Percentiles rank a stretch among this genome's conserved stretches.
These are phyloP conservation scores for Rhynchospora tenuis DNA, from an alignment of 176 grass and related monocot genomes.

Conservation along the genomic window DNA sequence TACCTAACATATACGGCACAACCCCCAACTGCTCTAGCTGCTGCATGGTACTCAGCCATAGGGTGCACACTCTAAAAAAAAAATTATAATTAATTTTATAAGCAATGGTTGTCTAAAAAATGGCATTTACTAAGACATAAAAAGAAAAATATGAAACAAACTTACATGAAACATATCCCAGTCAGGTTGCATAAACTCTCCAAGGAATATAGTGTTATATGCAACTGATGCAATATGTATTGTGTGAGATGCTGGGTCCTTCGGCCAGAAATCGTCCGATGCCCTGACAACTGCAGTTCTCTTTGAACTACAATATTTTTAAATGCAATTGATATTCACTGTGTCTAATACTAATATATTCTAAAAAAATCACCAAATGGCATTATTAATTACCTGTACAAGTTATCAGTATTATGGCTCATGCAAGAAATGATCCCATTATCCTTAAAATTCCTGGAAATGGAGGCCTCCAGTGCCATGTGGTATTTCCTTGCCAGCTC, in stretches of 20 bases:
- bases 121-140: neutral
- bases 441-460: constrained; percentile 57
- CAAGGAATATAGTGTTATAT: constrained; percentile 63
- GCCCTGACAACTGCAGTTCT: constrained; percentile 69
- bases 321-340: neutral
- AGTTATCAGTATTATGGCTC: constrained; percentile 81
- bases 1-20: constrained; percentile 88
- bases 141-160: neutral
- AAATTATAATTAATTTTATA: neutral
- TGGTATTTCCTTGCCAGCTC: constrained; percentile 74
- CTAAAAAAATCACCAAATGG: neutral
- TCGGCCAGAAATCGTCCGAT: constrained; percentile 87
- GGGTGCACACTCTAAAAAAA: constrained; percentile 45
- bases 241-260: constrained; percentile 66
- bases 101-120: neutral
- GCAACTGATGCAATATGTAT: constrained; percentile 79
- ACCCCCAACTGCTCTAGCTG: constrained; percentile 63
- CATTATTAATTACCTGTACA: constrained; percentile 51
- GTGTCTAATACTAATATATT: neutral
- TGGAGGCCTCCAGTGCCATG: constrained; percentile 66
- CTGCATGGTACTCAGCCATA: constrained; percentile 65
- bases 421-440: constrained; percentile 88
- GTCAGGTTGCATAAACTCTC: constrained; percentile 81
- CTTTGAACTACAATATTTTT: constrained; percentile 47
- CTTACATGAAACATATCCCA: constrained; percentile 97